Percentiles rank a stretch among this genome's conserved stretches.
These are phyloP conservation scores for Boletellus sp. DNA, from an alignment of 1,284 basidiomycete genomes.

Conservation along the genomic window DNA sequence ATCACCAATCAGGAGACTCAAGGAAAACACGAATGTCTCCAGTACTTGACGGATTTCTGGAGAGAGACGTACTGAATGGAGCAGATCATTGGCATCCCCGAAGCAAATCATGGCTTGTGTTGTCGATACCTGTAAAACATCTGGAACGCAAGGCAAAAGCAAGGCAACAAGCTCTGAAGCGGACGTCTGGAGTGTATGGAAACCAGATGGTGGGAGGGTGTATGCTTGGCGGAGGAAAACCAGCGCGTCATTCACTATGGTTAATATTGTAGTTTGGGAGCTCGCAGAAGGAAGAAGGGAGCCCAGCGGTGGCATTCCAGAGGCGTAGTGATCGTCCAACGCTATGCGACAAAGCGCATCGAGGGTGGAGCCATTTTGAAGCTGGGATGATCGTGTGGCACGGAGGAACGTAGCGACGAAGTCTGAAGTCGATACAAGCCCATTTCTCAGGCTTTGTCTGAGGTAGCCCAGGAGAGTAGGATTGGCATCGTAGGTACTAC, in stretches of 20 bases:
- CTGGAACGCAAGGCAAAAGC: constrained; percentile 54
- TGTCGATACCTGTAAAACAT: constrained; percentile 57
- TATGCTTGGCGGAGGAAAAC: constrained; percentile 55
- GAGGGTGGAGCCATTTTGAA: constrained; percentile 62
- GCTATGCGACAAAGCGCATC: constrained; percentile 65
- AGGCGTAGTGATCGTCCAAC: constrained; percentile 58
- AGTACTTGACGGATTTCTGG: constrained; percentile 51
- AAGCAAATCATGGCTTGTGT: constrained; percentile 55
- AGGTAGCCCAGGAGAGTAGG: constrained; percentile 60
- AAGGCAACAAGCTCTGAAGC: constrained; percentile 61
- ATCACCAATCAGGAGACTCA: constrained; percentile 60
- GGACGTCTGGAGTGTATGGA: constrained; percentile 56
- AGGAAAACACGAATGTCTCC: constrained; percentile 55
- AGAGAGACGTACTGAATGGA: constrained; percentile 49
- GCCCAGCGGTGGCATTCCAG: constrained; percentile 48
- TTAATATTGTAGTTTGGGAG: constrained; percentile 46
- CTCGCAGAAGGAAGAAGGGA: constrained; percentile 51
- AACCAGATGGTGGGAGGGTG: constrained; percentile 54
- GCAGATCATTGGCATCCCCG: constrained; percentile 51
- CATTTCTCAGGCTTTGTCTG: constrained; percentile 52
- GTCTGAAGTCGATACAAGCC: constrained; percentile 51
- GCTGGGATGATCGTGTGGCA: constrained; percentile 40
- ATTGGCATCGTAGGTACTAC: constrained; percentile 62
- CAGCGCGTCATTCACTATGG: constrained; percentile 57
- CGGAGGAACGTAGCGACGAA: constrained; percentile 56